A percentile compares a stretch with the other conserved stretches of the same genome.
These are phyloP conservation scores for Ceratocystis variospora DNA, from an alignment of 2,329 filamentous ascomycete species.

Conservation along the genomic window DNA sequence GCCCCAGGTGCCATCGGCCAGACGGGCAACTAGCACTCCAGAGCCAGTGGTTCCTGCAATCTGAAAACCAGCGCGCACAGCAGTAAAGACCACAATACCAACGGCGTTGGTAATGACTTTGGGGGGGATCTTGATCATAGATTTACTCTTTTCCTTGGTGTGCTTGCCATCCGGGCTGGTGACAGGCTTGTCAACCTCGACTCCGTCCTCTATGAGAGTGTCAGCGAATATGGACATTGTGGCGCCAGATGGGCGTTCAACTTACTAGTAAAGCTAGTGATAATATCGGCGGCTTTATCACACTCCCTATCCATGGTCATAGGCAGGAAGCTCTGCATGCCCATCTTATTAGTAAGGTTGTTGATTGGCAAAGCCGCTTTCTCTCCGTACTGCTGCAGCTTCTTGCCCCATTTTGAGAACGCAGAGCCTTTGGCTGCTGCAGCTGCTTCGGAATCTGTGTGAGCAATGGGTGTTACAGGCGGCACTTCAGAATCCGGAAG, in stretches of 20 bases:
- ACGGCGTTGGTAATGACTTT: slow-evolving; percentile 51
- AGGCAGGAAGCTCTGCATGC: slow-evolving; percentile 75
- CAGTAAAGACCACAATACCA: slow-evolving; percentile 60
- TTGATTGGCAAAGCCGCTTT: slow-evolving; percentile 48
- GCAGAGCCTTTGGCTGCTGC: slow-evolving; percentile 1
- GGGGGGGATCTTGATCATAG: slow-evolving; percentile 40
- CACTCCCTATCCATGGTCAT: slow-evolving; percentile 76
- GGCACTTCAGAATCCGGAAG: not conserved
- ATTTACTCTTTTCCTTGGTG: slow-evolving; percentile 32
- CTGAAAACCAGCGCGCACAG: slow-evolving; percentile 52
- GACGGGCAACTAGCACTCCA: slow-evolving; percentile 48
- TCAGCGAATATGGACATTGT: not conserved
- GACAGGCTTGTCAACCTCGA: slow-evolving; percentile 37
- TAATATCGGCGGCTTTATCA: slow-evolving; percentile 76
- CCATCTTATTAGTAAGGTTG: slow-evolving; percentile 65
- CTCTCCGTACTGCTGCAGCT: slow-evolving; percentile 18
- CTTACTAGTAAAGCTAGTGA: slow-evolving; percentile 74
- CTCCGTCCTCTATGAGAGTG: slow-evolving; percentile 28
- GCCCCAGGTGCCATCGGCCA: slow-evolving; percentile 56
- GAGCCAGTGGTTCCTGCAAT: slow-evolving; percentile 53
- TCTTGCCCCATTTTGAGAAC: slow-evolving; percentile 17
- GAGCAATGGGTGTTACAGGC: not conserved
- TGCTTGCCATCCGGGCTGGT: slow-evolving; percentile 24
- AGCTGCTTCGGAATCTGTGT: slow-evolving; percentile 1
- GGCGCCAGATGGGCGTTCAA: slow-evolving; percentile 20